Conservation (phyloP, 345 rosid genomes). For the Cardamine occulta region DNA sequence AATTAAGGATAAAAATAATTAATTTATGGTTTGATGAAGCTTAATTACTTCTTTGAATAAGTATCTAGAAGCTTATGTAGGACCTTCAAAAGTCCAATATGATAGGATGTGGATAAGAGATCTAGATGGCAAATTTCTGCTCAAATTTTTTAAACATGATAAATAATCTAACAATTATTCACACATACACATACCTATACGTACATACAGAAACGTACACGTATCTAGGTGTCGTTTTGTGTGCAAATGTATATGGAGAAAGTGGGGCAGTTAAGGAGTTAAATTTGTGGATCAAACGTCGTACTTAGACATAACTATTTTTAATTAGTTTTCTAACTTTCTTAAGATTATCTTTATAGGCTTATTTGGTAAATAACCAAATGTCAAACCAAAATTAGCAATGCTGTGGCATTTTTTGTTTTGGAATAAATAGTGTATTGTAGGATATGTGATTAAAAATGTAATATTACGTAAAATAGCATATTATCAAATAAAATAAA, state of each 20-base stretch:
- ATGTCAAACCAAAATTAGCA: neutral
- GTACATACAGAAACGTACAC: neutral
- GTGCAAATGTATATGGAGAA: conserved; percentile 32
- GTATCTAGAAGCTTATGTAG: neutral
- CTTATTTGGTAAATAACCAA: neutral
- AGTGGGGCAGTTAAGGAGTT: conserved; percentile 35
- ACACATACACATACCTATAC: neutral
- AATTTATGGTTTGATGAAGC: neutral
- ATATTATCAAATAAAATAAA: neutral
- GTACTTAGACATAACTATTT: conserved; percentile 7
- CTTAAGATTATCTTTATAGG: neutral
- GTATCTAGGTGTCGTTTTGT: conserved; percentile 30
- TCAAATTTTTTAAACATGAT: neutral
- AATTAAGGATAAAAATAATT: too few relatives aligned
- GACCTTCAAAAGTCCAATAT: neutral
- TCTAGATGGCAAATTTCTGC: neutral
- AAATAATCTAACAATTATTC: neutral
- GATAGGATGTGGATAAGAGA: neutral
- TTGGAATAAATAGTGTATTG: neutral
- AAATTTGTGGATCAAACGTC: conserved; percentile 25
- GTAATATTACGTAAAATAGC: too few relatives aligned
- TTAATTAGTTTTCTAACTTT: neutral
- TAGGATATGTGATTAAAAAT: too few relatives aligned
- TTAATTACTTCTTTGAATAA: neutral
- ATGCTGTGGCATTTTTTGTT: neutral